Base-by-base conservation (phyloP, 208 protist genomes). In the Crithidia bombi region DNA sequence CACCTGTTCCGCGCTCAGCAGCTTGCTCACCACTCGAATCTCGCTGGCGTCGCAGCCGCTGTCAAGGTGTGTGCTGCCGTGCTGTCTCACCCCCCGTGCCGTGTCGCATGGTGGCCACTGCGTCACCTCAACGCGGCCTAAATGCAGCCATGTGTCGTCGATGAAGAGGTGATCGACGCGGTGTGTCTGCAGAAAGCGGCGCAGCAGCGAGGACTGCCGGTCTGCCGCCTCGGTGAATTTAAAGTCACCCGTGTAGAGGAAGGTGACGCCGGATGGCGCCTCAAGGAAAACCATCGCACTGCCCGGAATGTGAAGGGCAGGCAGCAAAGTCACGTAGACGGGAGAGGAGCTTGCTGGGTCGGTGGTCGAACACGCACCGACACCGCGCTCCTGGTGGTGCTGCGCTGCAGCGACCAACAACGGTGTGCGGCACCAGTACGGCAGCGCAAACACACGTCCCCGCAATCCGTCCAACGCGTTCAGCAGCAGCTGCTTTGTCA, bases 141-240 rank as follows among this genome's bases (percentile, higher is more conserved):
- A 70, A 57, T 95, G 87, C 36, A 95, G 72, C 85, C 87, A 95
- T 11, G 87, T 95, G 57, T 93, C 87, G 62, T 95, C 90, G n/a
- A 93, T 26, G 65, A 83, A 95, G 6, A 95, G 54, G 75, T 95
- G 85, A 52, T 95, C 90, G 25, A 95, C 86, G 15, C 55, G 67
- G 62, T 88, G 81, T 6, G 58, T 41, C 14, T 59, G 75, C 61
- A 90, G 85, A 57, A 93, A 90, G 32, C 64, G 50, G 14, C 56
- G 47, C 25, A 93, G 73, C 28, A 70, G 54, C 2, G 72, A 75
- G 5, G 69, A 75, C 12, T 58, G 63, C n/a, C 51, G 11, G 1
- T 62, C 41, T 36, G 52, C 41, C 47, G 36, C 52, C 43, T 78
- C 65, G 19, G 87, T 73, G 44, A 78, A 89, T 69, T 91, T 91